phyloP scores from a whole-genome alignment of 768 basidiomycete species.

The Russula emetica region DNA sequence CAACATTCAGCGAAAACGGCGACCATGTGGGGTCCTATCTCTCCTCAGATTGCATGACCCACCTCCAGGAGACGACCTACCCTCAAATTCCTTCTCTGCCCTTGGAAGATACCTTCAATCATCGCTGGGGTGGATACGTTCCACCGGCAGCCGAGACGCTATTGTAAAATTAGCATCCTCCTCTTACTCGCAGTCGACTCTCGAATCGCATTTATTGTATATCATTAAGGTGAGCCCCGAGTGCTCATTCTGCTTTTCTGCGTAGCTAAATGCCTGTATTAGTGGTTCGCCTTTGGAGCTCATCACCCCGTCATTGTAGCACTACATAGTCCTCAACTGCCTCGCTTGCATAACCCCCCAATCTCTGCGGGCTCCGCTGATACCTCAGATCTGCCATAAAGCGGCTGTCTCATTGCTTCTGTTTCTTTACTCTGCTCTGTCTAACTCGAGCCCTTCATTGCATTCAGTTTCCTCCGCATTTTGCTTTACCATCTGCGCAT shows the following conservation, averaged over 20 bases:
- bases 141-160: slow-evolving; percentile 11
- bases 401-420: slow-evolving; percentile 13
- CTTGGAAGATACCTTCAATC: slow-evolving; percentile 22
- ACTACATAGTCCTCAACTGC: slow-evolving; percentile 16
- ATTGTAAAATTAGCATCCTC: slow-evolving; percentile 18
- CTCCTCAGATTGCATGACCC: slow-evolving; percentile 10
- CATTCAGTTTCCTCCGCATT: slow-evolving; percentile 3
- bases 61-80: slow-evolving; percentile 20
- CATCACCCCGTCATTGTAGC: slow-evolving; percentile 27
- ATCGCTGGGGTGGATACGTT: slow-evolving; percentile 25
- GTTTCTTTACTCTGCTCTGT: slow-evolving; percentile 7
- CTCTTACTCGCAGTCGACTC: slow-evolving; percentile 13
- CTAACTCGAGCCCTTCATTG: slow-evolving; percentile 17
- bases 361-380: slow-evolving; percentile 19
- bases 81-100: slow-evolving; percentile 13
- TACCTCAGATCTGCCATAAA: slow-evolving; percentile 18
- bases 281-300: slow-evolving; percentile 12
- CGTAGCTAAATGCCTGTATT: slow-evolving; percentile 1
- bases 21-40: slow-evolving; percentile 22
- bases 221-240: slow-evolving; percentile 24
- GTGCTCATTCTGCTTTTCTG: background rate
- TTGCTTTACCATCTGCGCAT: slow-evolving; percentile 27
- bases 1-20: slow-evolving; percentile 27
- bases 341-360: slow-evolving; percentile 20
- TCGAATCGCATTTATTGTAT: slow-evolving; percentile 26